Evolutionary conservation across 495 filamentous ascomycete species (phyloP).

Genomic region (Viridothelium virens): DNA sequence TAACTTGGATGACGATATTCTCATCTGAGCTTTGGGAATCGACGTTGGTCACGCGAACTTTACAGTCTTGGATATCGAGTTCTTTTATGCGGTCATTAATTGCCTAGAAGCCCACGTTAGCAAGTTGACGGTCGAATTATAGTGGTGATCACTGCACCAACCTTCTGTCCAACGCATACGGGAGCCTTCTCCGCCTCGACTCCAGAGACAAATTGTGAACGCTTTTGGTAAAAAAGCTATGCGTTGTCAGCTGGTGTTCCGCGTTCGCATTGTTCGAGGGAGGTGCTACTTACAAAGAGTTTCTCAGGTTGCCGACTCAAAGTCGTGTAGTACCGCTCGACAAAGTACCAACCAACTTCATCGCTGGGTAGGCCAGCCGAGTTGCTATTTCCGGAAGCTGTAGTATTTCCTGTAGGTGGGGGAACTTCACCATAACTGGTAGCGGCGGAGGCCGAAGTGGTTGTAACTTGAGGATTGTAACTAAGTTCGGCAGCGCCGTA

Average conservation of each 20-base stretch:
- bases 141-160: conserved; percentile 41
- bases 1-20: conserved; percentile 93
- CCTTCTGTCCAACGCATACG: conserved; percentile 75
- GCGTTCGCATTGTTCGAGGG: not conserved
- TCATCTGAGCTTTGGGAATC: conserved; percentile 88
- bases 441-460: conserved; percentile 16
- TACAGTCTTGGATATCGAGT: conserved; percentile 93
- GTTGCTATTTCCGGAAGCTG: conserved; percentile 15
- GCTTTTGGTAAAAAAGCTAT: conserved; percentile 44
- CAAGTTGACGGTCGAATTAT: conserved; percentile 9
- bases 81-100: conserved; percentile 91
- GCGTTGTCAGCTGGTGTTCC: conserved; percentile 18
- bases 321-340: conserved; percentile 98
- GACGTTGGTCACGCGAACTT: conserved; percentile 95
- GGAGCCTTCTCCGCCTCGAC: conserved; percentile 78
- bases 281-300: conserved; percentile 59
- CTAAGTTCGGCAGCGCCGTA: conserved; percentile 28
- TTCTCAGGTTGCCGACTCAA: conserved; percentile 90
- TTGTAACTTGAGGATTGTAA: conserved; percentile 21
- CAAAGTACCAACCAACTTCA: conserved; percentile 98
- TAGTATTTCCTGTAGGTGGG: conserved; percentile 17
- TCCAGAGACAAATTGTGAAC: conserved; percentile 40
- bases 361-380: conserved; percentile 51
- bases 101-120: conserved; percentile 44
- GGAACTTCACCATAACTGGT: conserved; percentile 17